phyloP scores from a whole-genome alignment of 164 flowering plant species.

The Vitis riparia region DNA sequence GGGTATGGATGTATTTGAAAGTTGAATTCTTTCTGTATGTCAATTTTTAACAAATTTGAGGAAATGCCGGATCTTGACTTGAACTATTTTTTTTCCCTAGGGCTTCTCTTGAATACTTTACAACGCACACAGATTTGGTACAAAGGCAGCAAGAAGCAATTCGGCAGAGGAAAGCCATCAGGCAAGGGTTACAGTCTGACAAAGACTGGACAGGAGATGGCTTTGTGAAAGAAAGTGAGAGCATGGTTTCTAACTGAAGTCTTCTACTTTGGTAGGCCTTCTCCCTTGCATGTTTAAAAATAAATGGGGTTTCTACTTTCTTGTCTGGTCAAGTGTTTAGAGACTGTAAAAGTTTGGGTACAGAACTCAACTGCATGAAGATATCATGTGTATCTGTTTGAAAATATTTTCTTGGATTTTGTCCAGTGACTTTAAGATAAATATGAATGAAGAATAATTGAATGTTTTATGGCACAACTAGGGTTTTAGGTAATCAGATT shows the following conservation, averaged over 20 bases:
- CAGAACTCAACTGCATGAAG: neutral
- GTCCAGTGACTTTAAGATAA: too few relatives aligned
- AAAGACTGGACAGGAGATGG: constrained; percentile 99
- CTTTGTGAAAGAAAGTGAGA: constrained; percentile 84
- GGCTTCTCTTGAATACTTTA: constrained; percentile 77
- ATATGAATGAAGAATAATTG: too few relatives aligned
- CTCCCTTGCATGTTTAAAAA: constrained; percentile 6
- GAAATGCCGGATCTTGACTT: neutral
- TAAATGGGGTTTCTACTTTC: constrained; percentile 6
- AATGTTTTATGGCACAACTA: too few relatives aligned
- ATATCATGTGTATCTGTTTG: too few relatives aligned
- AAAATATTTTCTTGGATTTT: too few relatives aligned
- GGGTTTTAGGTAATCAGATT: too few relatives aligned
- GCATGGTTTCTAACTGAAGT: constrained; percentile 91
- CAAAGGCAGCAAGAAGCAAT: constrained; percentile 80
- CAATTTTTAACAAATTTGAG: neutral
- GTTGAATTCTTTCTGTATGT: neutral
- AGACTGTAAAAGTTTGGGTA: neutral
- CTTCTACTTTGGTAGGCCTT: neutral
- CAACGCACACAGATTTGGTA: constrained; percentile 90
- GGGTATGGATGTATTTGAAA: constrained; percentile 51
- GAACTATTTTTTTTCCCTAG: constrained; percentile 29
- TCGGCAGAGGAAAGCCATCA: constrained; percentile 67
- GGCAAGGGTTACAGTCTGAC: constrained; percentile 85
- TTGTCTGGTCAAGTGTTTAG: neutral